These are phyloP conservation scores for Coccomyxa subellipsoidea DNA, from an alignment of 163 green algal species.

Conservation along the genomic window DNA sequence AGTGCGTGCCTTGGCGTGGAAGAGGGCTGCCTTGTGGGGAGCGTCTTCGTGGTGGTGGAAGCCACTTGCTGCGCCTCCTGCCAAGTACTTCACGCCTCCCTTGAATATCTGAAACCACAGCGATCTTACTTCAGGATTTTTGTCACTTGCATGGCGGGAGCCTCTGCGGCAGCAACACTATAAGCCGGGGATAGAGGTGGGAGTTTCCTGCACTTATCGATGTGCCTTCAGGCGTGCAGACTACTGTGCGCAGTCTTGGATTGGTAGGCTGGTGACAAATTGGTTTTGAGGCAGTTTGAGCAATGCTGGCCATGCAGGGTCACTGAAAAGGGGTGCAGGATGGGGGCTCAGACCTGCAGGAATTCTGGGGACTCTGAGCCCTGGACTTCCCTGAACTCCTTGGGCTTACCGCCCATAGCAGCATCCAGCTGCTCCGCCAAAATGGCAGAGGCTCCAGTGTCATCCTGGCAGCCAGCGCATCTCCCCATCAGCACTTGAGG, in stretches of 20 bases:
- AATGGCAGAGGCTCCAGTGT: slow-evolving; percentile 5
- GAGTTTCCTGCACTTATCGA: too few relatives aligned
- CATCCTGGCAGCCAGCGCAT: slow-evolving; percentile 5
- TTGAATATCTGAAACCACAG: background rate
- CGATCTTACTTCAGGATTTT: background rate
- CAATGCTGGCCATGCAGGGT: too few relatives aligned
- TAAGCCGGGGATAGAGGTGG: too few relatives aligned
- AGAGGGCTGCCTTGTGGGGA: background rate
- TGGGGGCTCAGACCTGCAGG: background rate
- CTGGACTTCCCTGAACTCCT: slow-evolving; percentile 8
- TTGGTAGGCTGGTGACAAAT: too few relatives aligned
- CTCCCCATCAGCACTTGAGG: too few relatives aligned
- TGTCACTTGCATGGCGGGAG: too few relatives aligned
- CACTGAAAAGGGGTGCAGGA: background rate
- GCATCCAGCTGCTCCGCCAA: slow-evolving; percentile 9
- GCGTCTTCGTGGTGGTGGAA: background rate
- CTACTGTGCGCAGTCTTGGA: too few relatives aligned
- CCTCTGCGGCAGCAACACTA: too few relatives aligned
- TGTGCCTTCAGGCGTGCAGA: too few relatives aligned
- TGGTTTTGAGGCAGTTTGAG: too few relatives aligned
- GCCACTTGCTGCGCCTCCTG: background rate
- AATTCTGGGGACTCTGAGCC: background rate
- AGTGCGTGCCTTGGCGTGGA: background rate
- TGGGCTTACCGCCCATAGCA: background rate
- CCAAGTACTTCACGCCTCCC: background rate